Percentiles rank a stretch among this genome's conserved stretches.
Evolutionary conservation across 164 flowering plant genomes (phyloP).

Genomic region (Protea cynaroides): DNA sequence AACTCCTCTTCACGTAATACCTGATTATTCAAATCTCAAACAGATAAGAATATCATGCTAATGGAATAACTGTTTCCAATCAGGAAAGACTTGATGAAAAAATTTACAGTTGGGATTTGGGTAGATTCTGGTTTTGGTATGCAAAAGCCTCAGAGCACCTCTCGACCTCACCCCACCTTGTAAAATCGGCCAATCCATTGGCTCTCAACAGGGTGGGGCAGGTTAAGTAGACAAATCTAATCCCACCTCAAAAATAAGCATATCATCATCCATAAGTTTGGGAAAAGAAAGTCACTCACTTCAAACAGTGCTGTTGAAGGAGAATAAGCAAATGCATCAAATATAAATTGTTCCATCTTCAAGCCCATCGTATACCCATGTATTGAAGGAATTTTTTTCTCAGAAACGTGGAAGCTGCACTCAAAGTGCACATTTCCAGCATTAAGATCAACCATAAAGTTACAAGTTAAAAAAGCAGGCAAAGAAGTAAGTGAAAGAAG

Average conservation of each 20-base stretch:
- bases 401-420: conserved; percentile 88
- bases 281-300: conserved; percentile 29
- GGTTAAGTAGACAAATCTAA: too few species aligned
- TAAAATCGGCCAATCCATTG: too few species aligned
- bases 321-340: conserved; percentile 90
- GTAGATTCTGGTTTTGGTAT: too few species aligned
- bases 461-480: not conserved
- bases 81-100: not conserved
- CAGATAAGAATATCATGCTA: too few species aligned
- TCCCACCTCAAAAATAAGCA: too few species aligned
- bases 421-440: conserved; percentile 9
- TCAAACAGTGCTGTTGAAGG: conserved; percentile 91
- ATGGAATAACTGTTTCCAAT: too few species aligned
- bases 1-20: conserved; percentile 90
- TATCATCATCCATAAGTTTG: too few species aligned
- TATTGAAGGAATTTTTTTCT: conserved; percentile 85
- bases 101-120: not conserved
- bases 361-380: conserved; percentile 71
- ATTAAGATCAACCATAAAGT: not conserved
- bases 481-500: not conserved
- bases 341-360: conserved; percentile 88
- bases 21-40: conserved; percentile 21
- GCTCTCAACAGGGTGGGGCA: too few species aligned
- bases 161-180: too few species aligned
- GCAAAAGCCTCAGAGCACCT: too few species aligned